Base-by-base conservation (phyloP, 345 rosid genomes). In the Passiflora organensis region DNA sequence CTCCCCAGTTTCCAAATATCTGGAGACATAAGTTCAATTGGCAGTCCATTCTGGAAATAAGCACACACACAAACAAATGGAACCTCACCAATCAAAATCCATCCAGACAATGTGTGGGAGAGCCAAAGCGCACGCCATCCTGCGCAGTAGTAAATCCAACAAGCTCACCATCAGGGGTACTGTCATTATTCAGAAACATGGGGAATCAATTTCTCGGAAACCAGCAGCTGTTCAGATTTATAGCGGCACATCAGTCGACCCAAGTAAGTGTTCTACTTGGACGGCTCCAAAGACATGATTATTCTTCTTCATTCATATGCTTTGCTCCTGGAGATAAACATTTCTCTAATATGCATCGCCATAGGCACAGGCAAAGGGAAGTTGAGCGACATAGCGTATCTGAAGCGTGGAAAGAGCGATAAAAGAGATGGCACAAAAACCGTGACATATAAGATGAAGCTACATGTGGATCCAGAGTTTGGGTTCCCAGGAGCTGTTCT, bases 401-500 rank as follows among this genome's bases (percentile, higher is more conserved):
- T 81, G 24, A 71, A 62, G 61, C 44, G 51, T n/a, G 72, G 68
- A 60, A 66, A 67, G 63, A 71, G 74, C 64, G 47, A 28, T 21
- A 79, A 65, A 64, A 64, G 48, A 6, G 38, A 63, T 6, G 59
- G 76, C 22, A 47, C 48, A 6, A 74, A 67, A 53, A 45, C 64
- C 19, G 65, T 65, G 12, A 54, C 59, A 19, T 81, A 77, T 24
- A 45, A 44, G 36, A 48, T 75, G 23, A 75, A 73, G 53, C 43
- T 84, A 19, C 48, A 52, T 2, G 74, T 73, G 9, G 77, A 60
- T 49, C 42, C 19, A 34, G 72, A 64, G 1, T 81, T 84, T 42
- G 85, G 85, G 59, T 32, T 47, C 58, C 91, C 83, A 0, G 82
- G 76, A 43, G 91, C 87, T 45, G 51, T 84, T 34, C 37, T 65